Evolutionary conservation across 2,329 filamentous ascomycete species (phyloP), one percentile per base, ranked within the genome.

Genomic region (Fusarium sp.): DNA sequence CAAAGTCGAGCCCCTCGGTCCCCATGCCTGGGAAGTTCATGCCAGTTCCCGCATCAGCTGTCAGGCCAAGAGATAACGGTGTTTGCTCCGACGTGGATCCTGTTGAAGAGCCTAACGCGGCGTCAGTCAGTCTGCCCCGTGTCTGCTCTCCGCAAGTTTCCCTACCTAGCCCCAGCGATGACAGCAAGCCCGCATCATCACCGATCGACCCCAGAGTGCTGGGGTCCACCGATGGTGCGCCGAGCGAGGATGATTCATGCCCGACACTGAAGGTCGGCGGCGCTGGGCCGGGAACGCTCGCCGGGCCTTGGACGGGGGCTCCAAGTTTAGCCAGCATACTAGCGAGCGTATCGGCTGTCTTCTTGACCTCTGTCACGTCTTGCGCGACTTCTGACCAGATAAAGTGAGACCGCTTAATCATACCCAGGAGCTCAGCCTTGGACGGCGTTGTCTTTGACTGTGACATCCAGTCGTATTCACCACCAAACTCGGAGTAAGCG

Each of bases 311-410:
- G 8, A 78, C 72, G 2, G 78, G 75, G 23, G 69, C 72, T 4
- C 78, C 79, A 6, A 85, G 75, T 67, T 81, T 83, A 3, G 75
- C 74, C 33, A 86, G 74, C 79, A 86, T 84, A 4, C 78, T 80
- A 6, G 79, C 77, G 58, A 86, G 72, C 6, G 84, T 81, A 34
- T 81, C 79, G 10, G 79, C 80, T 25, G 84, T 83, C 75, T 84
- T 85, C 40, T 75, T 79, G 50, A 83, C 78, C 60, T 84, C 84
- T 2, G 75, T 70, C 23, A 78, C 72, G 8, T 76, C 74, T 11
- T 68, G 61, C 2, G 81, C 76, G 25, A 85, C 78, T 4, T 80
- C 75, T 16, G 70, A 70, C 84, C 85, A 86, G 58, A 85, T 81
- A 2, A 58, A 59, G 64, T 83, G 73, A 13, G 84, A 85, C 16